Conservation (phyloP, 2,329 filamentous ascomycete genomes). For the Neonectria magnoliae region DNA sequence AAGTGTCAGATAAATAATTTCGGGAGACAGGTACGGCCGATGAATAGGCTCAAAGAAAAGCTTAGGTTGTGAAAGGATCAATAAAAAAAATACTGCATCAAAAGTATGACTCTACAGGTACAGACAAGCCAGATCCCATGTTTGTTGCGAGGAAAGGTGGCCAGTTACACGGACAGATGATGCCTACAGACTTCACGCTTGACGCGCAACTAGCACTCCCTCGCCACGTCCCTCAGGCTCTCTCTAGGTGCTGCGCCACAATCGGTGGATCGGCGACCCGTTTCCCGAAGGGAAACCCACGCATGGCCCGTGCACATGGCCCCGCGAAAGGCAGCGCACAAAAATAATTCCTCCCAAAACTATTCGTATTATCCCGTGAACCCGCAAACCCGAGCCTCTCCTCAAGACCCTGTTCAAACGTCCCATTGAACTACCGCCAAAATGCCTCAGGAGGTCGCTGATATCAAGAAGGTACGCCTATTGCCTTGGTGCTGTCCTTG, state of each 20-base stretch:
- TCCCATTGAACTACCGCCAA: constrained; percentile 65
- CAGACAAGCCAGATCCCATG: constrained; percentile 10
- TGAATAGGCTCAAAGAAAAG: background rate
- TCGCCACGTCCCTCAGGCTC: constrained; percentile 7
- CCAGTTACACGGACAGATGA: constrained; percentile 28
- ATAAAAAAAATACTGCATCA: background rate
- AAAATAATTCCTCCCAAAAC: constrained; percentile 47
- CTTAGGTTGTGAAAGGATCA: background rate
- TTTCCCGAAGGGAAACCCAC: constrained; percentile 27
- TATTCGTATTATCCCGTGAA: constrained; percentile 30
- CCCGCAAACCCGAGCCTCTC: constrained; percentile 39
- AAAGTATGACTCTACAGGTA: background rate
- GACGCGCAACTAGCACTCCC: constrained; percentile 8
- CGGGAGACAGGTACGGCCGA: background rate
- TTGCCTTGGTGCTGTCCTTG: constrained; percentile 1
- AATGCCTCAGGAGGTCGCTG: constrained; percentile 98
- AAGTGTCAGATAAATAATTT: background rate
- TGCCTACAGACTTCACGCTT: constrained; percentile 12
- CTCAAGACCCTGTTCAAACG: constrained; percentile 42
- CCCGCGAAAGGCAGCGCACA: constrained; percentile 46
- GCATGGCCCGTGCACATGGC: constrained; percentile 41
- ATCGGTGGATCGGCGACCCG: constrained; percentile 37
- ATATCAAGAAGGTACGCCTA: constrained; percentile 84
- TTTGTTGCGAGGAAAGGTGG: constrained; percentile 35
- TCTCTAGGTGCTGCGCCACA: constrained; percentile 27